These are phyloP conservation scores for Moniliophthora roreri DNA, from an alignment of 1,284 basidiomycete species.

Conservation along the genomic window DNA sequence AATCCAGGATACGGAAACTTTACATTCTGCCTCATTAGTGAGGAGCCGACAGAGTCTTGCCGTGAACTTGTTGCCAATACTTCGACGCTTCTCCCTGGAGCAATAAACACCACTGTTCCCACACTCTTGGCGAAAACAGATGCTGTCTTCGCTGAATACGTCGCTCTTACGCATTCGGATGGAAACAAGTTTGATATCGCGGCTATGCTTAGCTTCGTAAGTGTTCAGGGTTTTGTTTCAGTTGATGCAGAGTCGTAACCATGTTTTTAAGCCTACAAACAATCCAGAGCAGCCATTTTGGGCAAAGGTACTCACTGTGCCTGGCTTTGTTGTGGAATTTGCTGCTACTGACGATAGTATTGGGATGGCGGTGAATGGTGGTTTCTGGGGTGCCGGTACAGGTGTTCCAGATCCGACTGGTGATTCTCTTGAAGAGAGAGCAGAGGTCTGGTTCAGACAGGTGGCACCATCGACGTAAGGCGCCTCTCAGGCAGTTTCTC, in stretches of 20 bases:
- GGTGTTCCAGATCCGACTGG: conserved; percentile 1
- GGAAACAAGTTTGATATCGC: conserved; percentile 35
- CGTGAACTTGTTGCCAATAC: conserved; percentile 11
- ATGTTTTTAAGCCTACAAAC: conserved; percentile 2
- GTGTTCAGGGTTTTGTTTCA: conserved; percentile 2
- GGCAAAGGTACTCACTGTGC: neutral
- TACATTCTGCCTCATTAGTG: conserved; percentile 15
- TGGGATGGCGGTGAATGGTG: neutral
- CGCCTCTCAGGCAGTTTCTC: neutral
- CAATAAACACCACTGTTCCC: conserved; percentile 22
- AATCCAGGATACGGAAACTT: conserved; percentile 19
- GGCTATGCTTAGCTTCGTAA: conserved; percentile 20
- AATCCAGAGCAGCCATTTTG: conserved; percentile 4
- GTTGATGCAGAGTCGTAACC: neutral
- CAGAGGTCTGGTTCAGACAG: conserved; percentile 9
- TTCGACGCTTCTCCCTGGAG: conserved; percentile 22
- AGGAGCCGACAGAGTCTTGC: neutral
- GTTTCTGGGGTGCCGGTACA: conserved; percentile 8
- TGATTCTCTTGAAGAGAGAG: conserved; percentile 3
- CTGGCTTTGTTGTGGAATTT: conserved; percentile 11
- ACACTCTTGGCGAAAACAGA: conserved; percentile 27
- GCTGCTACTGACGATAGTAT: conserved; percentile 1
- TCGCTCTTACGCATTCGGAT: conserved; percentile 32
- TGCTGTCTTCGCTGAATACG: conserved; percentile 31
- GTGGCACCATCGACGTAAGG: neutral